Evolutionary conservation across 2,329 filamentous ascomycete species (phyloP).

Genomic region (Xylariaceae sp.): DNA sequence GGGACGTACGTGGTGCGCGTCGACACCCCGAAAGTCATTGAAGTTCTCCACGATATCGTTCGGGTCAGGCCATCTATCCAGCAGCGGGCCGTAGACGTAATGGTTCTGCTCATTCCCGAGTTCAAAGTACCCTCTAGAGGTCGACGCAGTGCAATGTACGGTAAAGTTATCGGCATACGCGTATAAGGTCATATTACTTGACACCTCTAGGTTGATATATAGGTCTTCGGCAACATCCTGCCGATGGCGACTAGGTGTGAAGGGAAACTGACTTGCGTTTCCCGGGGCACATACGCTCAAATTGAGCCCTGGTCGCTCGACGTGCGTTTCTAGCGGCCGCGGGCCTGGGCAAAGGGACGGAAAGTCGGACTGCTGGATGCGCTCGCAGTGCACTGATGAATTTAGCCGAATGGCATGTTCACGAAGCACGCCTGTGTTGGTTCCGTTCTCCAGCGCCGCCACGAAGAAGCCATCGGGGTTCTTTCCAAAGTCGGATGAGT

Average conservation of each 20-base stretch:
- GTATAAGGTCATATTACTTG: background rate
- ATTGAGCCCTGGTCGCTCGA: conserved; percentile 8
- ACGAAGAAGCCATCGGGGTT: conserved; percentile 17
- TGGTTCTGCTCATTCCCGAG: conserved; percentile 15
- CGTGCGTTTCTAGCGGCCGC: conserved; percentile 6
- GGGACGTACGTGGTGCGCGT: background rate
- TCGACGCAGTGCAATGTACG: conserved; percentile 14
- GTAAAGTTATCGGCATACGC: conserved; percentile 11
- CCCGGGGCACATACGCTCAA: conserved; percentile 18
- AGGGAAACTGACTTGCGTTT: conserved; percentile 16
- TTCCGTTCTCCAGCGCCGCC: conserved; percentile 13
- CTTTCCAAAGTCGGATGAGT: background rate
- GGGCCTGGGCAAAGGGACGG: conserved; percentile 14
- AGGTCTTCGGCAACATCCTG: conserved; percentile 17
- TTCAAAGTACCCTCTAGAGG: conserved; percentile 20
- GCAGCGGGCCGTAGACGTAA: conserved; percentile 18
- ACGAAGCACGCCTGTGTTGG: conserved; percentile 16
- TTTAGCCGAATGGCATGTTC: conserved; percentile 22
- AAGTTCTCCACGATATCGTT: conserved; percentile 14
- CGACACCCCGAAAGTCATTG: conserved; percentile 7
- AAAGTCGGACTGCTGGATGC: conserved; percentile 8
- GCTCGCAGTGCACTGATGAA: conserved; percentile 16
- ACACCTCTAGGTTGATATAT: conserved; percentile 14
- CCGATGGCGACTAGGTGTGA: conserved; percentile 17
- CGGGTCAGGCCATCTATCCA: conserved; percentile 20